A percentile compares a stretch with the other conserved stretches of the same genome.
These are phyloP conservation scores for Metschnikowia anglica DNA, from an alignment of 805 yeast genomes.

Conservation along the genomic window DNA sequence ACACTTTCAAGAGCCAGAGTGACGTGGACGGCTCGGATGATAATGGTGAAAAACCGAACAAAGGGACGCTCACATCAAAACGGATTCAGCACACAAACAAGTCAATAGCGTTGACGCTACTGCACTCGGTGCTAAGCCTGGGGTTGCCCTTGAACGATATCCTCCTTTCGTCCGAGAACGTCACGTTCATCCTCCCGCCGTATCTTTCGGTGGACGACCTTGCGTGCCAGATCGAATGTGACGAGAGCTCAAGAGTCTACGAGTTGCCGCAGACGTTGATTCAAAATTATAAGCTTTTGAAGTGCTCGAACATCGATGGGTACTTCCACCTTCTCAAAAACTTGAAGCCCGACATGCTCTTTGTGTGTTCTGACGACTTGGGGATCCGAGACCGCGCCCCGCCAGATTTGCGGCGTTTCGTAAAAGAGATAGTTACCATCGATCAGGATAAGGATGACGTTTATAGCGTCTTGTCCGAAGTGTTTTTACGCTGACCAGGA, in stretches of 20 bases:
- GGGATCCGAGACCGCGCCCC: conserved; percentile 33
- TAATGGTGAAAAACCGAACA: too few relatives aligned
- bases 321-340: conserved; percentile 40
- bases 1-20: conserved; percentile 14
- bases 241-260: conserved; percentile 5
- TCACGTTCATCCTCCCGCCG: conserved; percentile 46
- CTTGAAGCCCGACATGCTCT: conserved; percentile 41
- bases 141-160: conserved; percentile 41
- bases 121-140: conserved; percentile 39
- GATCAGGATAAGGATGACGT: conserved; percentile 28
- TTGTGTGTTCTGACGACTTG: conserved; percentile 43
- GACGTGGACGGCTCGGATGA: neutral
- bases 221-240: conserved; percentile 21
- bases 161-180: conserved; percentile 36
- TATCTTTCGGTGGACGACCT: conserved; percentile 41
- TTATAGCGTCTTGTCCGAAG: conserved; percentile 22
- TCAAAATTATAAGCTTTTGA: conserved; percentile 39
- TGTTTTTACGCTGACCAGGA: conserved; percentile 16
- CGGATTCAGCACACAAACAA: conserved; percentile 26
- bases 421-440: conserved; percentile 34
- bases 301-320: conserved; percentile 41
- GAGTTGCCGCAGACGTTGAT: conserved; percentile 27
- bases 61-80: conserved; percentile 1
- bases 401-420: conserved; percentile 38
- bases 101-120: conserved; percentile 42